A percentile compares a stretch with the other conserved stretches of the same genome.
Conservation (phyloP, 73 alveolate species). For the Uronychia binucleata region DNA sequence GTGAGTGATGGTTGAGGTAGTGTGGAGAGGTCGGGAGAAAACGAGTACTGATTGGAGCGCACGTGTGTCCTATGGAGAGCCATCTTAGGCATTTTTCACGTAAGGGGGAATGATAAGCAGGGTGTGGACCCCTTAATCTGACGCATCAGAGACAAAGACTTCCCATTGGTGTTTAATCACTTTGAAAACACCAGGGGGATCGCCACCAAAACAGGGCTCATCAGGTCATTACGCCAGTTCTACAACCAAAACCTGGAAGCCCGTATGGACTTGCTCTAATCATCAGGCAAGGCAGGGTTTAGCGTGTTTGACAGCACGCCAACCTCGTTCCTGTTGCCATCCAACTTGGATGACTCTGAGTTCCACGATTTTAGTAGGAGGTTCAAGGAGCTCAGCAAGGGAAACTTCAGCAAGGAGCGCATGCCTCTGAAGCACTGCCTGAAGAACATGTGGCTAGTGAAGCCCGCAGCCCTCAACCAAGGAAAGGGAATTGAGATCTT, state of each 20-base stretch:
- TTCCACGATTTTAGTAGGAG: conserved; percentile 31
- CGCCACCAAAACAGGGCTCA: conserved; percentile 65
- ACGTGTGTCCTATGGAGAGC: too few relatives aligned
- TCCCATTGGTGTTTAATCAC: conserved; percentile 54
- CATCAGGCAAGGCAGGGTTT: conserved; percentile 25
- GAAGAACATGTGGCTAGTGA: conserved; percentile 62
- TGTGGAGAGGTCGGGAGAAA: too few relatives aligned
- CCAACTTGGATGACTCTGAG: conserved; percentile 35
- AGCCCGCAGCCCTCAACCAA: conserved; percentile 59
- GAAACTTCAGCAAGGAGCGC: conserved; percentile 29
- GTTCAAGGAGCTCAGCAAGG: conserved; percentile 62
- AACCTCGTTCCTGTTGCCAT: conserved; percentile 58
- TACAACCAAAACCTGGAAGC: conserved; percentile 40
- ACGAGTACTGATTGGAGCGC: too few relatives aligned
- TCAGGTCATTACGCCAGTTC: conserved; percentile 38
- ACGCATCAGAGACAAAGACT: not conserved
- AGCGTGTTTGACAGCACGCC: conserved; percentile 68
- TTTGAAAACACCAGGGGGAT: conserved; percentile 61
- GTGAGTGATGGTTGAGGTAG: too few relatives aligned
- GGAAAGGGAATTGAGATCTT: conserved; percentile 71
- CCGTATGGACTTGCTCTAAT: not conserved
- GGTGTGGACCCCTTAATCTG: too few relatives aligned
- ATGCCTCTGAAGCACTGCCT: conserved; percentile 60
- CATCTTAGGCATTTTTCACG: too few relatives aligned
- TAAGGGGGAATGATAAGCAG: too few relatives aligned